A percentile compares a stretch with the other conserved stretches of the same genome.
These are phyloP conservation scores for Verticillium alfalfae DNA, from an alignment of 2,329 filamentous ascomycete genomes.

Conservation along the genomic window DNA sequence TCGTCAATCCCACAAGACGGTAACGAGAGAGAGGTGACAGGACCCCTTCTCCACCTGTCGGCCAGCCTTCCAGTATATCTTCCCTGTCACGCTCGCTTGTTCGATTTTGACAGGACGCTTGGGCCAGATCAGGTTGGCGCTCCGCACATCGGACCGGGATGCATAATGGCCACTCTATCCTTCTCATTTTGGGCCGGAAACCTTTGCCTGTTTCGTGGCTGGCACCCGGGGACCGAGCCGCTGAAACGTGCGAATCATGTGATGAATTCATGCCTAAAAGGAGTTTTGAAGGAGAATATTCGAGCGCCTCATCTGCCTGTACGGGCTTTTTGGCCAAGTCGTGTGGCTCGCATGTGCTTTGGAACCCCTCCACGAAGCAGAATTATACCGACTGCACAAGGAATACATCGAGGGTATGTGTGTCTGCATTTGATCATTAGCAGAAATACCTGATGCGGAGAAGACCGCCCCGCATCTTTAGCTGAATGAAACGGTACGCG, in stretches of 20 bases:
- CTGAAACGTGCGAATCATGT: not conserved
- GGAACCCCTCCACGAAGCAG: too few species aligned
- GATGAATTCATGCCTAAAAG: too few species aligned
- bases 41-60: not conserved
- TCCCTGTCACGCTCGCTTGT: not conserved
- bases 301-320: too few species aligned
- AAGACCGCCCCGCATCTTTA: too few species aligned
- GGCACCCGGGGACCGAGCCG: not conserved
- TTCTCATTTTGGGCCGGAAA: not conserved
- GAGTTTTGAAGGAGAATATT: too few species aligned
- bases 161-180: not conserved
- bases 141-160: not conserved
- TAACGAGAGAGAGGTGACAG: not conserved
- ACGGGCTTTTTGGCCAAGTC: too few species aligned
- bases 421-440: too few species aligned
- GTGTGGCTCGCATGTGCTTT: too few species aligned
- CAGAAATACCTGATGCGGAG: too few species aligned
- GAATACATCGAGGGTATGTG: too few species aligned
- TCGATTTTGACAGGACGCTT: slow-evolving; percentile 1
- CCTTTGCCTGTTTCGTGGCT: not conserved
- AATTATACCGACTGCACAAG: too few species aligned
- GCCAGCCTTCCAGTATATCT: not conserved
- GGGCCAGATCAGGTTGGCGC: not conserved
- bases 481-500: too few species aligned
- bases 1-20: not conserved